Conservation (phyloP, 1,284 basidiomycete species). For the Puccinia coronata region DNA sequence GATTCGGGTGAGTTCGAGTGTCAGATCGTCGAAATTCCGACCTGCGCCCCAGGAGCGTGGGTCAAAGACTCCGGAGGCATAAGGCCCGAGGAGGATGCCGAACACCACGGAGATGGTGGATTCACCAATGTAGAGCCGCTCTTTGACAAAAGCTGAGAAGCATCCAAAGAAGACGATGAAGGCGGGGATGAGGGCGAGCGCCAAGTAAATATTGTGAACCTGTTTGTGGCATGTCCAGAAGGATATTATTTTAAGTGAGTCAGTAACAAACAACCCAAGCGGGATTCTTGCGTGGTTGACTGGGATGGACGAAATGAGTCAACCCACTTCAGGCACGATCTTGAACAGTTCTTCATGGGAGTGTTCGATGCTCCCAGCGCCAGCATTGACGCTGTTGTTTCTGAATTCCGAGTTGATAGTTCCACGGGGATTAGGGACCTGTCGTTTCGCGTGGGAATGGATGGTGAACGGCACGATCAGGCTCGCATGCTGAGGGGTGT, state of each 20-base stretch:
- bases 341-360: slow-evolving; percentile 39
- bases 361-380: slow-evolving; percentile 21
- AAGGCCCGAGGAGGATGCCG: slow-evolving; percentile 87
- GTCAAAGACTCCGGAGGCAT: slow-evolving; percentile 80
- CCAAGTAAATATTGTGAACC: slow-evolving; percentile 26
- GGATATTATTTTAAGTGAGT: background rate
- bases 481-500: background rate
- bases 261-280: too few relatives aligned
- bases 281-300: too few relatives aligned
- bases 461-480: too few relatives aligned
- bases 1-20: slow-evolving; percentile 82
- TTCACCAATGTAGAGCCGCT: slow-evolving; percentile 82
- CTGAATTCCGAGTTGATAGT: slow-evolving; percentile 1
- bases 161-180: slow-evolving; percentile 46
- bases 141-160: slow-evolving; percentile 47
- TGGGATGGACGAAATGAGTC: background rate
- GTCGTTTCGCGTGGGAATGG: background rate
- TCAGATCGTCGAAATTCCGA: slow-evolving; percentile 57
- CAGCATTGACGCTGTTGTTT: slow-evolving; percentile 22
- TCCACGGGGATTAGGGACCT: background rate
- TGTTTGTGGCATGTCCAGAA: slow-evolving; percentile 15
- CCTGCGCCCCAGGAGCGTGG: slow-evolving; percentile 76
- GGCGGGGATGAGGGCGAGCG: slow-evolving; percentile 36
- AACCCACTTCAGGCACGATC: slow-evolving; percentile 27
- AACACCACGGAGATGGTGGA: slow-evolving; percentile 93